These are phyloP conservation scores for Xylaria palmicola DNA, from an alignment of 495 filamentous ascomycete species.

Conservation along the genomic window DNA sequence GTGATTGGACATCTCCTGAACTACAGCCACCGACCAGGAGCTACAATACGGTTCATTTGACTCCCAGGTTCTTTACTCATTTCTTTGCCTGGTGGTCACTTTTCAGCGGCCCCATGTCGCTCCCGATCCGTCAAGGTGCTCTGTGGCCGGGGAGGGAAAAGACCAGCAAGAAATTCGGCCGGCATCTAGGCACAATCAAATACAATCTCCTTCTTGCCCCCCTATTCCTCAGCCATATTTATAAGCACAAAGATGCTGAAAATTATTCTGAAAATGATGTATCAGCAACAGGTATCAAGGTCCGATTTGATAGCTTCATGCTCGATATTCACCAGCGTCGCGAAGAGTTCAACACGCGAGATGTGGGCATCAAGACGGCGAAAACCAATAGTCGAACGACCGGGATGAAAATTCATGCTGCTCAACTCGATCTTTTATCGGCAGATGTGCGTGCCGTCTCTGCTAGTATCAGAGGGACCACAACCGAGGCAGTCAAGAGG, in stretches of 20 bases:
- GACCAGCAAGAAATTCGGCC: slow-evolving; percentile 96
- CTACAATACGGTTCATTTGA: slow-evolving; percentile 93
- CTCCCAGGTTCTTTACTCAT: slow-evolving; percentile 93
- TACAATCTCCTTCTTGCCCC: slow-evolving; percentile 92
- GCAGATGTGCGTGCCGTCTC: slow-evolving; percentile 94
- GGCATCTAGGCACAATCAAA: slow-evolving; percentile 95
- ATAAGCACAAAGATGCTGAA: slow-evolving; percentile 96
- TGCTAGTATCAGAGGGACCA: slow-evolving; percentile 80
- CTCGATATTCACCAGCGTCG: slow-evolving; percentile 92
- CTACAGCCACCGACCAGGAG: slow-evolving; percentile 67
- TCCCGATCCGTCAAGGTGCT: slow-evolving; percentile 87
- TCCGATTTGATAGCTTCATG: slow-evolving; percentile 92
- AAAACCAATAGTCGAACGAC: slow-evolving; percentile 70
- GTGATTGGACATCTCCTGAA: slow-evolving; percentile 75
- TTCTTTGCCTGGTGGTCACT: slow-evolving; percentile 98
- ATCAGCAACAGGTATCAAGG: slow-evolving; percentile 90
- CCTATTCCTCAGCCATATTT: slow-evolving; percentile 91
- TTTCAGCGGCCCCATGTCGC: slow-evolving; percentile 91
- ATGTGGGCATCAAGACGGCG: slow-evolving; percentile 57
- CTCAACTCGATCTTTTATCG: slow-evolving; percentile 85
- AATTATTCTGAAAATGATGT: slow-evolving; percentile 78
- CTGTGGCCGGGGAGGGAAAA: slow-evolving; percentile 91
- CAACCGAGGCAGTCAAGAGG: slow-evolving; percentile 66
- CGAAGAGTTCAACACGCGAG: slow-evolving; percentile 81
- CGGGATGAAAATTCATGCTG: slow-evolving; percentile 92